Evolutionary conservation across 306 rosid species (phyloP).

Genomic region (Abrus precatorius): DNA sequence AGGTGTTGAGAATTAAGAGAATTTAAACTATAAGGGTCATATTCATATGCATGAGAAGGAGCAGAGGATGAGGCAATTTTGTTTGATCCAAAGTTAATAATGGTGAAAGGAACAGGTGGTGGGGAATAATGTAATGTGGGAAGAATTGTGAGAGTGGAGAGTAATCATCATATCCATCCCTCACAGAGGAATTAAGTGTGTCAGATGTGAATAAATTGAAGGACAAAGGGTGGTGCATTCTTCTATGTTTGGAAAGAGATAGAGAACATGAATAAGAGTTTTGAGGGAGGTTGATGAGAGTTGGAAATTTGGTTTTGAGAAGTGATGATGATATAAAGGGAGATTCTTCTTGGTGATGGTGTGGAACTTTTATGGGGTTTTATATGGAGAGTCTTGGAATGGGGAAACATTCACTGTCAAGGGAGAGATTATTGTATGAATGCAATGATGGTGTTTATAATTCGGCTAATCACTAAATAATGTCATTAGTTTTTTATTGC

Average conservation of each 20-base stretch:
- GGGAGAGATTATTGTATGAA: background rate
- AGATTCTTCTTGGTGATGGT: constrained; percentile 42
- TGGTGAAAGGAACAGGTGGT: constrained; percentile 45
- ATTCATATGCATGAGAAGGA: constrained; percentile 1
- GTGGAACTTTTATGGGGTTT: constrained; percentile 51
- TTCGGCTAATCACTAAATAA: no score
- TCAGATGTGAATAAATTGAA: constrained; percentile 38
- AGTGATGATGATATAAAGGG: constrained; percentile 7
- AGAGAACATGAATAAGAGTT: constrained; percentile 31
- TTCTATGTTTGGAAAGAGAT: constrained; percentile 39
- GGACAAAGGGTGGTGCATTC: constrained; percentile 18
- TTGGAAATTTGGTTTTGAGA: constrained; percentile 27
- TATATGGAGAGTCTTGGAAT: constrained; percentile 52
- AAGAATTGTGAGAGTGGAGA: constrained; percentile 48
- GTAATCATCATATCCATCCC: constrained; percentile 50
- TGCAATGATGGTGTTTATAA: no score
- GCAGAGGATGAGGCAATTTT: background rate
- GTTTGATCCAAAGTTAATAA: constrained; percentile 34
- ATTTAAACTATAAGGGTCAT: constrained; percentile 3
- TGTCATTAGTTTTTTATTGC: no score
- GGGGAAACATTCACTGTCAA: constrained; percentile 37
- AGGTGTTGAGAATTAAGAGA: background rate
- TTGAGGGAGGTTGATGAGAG: constrained; percentile 1
- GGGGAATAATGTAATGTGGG: constrained; percentile 51
- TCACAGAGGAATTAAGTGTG: constrained; percentile 10